A percentile compares a stretch with the other conserved stretches of the same genome.
phyloP scores from a whole-genome alignment of 1,139 yeast species.

The Zygoascus meyerae region DNA sequence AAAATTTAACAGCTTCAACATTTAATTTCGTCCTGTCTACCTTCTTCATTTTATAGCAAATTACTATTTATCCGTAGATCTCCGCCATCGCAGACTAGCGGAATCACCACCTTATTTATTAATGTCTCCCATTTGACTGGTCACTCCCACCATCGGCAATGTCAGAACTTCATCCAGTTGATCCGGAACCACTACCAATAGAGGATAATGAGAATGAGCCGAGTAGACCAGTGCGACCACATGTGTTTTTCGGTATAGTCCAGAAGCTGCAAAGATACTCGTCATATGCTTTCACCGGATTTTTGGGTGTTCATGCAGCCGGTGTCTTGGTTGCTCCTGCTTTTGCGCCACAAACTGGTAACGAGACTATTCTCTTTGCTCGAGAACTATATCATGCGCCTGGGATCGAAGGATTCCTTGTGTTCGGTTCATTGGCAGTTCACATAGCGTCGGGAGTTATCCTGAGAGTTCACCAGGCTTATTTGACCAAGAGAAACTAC shows the following conservation, averaged over 20 bases:
- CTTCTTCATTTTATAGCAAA: too few relatives aligned
- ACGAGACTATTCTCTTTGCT: conserved; percentile 56
- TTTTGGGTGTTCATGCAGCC: conserved; percentile 53
- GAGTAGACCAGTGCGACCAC: conserved; percentile 2
- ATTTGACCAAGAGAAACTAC: conserved; percentile 27
- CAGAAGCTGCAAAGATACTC: conserved; percentile 50
- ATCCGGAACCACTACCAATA: conserved; percentile 13
- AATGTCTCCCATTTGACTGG: conserved; percentile 1
- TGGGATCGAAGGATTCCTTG: conserved; percentile 43
- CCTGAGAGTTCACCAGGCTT: conserved; percentile 40
- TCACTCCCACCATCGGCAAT: not conserved
- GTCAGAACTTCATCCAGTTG: conserved; percentile 11
- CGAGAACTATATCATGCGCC: conserved; percentile 58
- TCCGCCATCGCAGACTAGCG: not conserved
- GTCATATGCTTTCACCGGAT: conserved; percentile 52
- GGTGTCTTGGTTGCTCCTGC: conserved; percentile 55
- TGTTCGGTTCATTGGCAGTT: conserved; percentile 43
- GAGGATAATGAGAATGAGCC: conserved; percentile 3
- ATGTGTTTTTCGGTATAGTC: conserved; percentile 9
- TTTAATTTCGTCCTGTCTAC: too few relatives aligned
- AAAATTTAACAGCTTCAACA: too few relatives aligned
- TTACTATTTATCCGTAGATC: not conserved
- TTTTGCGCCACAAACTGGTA: conserved; percentile 42
- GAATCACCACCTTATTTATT: not conserved
- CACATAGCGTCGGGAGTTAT: conserved; percentile 54